Evolutionary conservation across 371 early-diverging fungal species (phyloP), one percentile per base, ranked within the genome.

Genomic region (Mucor saturninus): DNA sequence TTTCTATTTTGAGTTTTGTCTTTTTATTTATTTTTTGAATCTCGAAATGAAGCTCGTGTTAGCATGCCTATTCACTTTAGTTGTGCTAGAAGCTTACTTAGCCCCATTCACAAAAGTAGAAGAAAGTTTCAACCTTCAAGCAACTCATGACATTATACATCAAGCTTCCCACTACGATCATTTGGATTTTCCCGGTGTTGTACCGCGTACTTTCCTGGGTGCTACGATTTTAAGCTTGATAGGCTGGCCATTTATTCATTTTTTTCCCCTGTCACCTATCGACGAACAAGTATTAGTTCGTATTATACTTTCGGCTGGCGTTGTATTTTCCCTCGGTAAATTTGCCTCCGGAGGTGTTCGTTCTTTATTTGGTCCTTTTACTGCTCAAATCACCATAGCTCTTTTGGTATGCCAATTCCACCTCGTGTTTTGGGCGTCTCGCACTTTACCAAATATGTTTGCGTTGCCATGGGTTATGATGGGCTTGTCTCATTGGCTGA

Each of bases 41-140:
- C 4, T n/a, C n/a, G 42, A 42, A 38, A 78, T 74, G 72, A 79
- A 74, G 51, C 65, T 62, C 61, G 73, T 69, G 63, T 42, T 73
- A 15, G 51, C 49, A 42, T 45, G 52, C 40, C 28, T 81, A 35
- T 72, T 79, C 48, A 7, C 62, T 13, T 54, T 87, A 50, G 72
- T 86, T 28, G 59, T 71, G 14, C 7, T 70, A 32, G 79, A 86
- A 59, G 74, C 77, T 32, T 48, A 79, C 32, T 58, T 73, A 14
- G 84, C 87, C 37, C 97, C 97, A 0, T 97, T 77, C 73, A 93
- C 94, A 50, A 96, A 98, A 76, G 97, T 98, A 35, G 97, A 98
- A 75, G 98, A 98, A 70, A 93, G 93, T 64, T 98, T 98, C 78
- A 93, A 92, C 68, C 56, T 94, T 46, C 98, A 98, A 73, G 97